Base-by-base conservation (phyloP, 768 basidiomycete species). In the Dendrothele bispora region DNA sequence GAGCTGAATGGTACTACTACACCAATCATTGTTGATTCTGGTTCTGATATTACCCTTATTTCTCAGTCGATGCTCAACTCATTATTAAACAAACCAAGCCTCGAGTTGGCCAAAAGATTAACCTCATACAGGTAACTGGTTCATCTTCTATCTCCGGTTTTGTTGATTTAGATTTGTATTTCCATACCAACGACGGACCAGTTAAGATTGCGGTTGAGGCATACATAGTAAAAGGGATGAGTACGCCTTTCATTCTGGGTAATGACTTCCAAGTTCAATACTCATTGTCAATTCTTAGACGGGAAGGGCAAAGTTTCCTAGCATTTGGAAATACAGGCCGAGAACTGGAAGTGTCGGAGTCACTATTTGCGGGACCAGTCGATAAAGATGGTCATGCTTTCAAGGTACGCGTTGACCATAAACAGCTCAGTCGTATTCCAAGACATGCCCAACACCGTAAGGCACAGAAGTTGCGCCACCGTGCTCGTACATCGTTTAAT, bases 1-100 rank as follows among this genome's bases (percentile, higher is more conserved):
- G n/a, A n/a, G n/a, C n/a, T n/a, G n/a, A n/a, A n/a, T n/a, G n/a
- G n/a, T n/a, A n/a, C n/a, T 17, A 17, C 24, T 7, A 14, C 30
- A 32, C 18, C 20, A 17, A 28, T 44, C 25, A 44, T 44, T 34
- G 14, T 32, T 44, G 43, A 44, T 30, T 44, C 43, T n/a, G 43
- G 43, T 18, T 44, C 43, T 6, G 43, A 44, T 34, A 44, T 44
- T 28, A 44, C 43, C n/a, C 17, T 44, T 7, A 44, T 44, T 14
- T 6, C 20, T 44, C 17, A 17, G n/a, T 15, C 24, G 5, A 24
- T 28, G 8, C 27, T 44, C 14, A 20, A 8, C 10, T 10, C 10
- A 10, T 18, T 39, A 11, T 11, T 20, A 20, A 8, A 8, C 12
- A 14, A 21, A 39, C 12, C 38, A 39, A 21, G 20, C 10, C 20